Base-by-base conservation (phyloP, 345 rosid genomes). In the Eucalyptus shirleyi region DNA sequence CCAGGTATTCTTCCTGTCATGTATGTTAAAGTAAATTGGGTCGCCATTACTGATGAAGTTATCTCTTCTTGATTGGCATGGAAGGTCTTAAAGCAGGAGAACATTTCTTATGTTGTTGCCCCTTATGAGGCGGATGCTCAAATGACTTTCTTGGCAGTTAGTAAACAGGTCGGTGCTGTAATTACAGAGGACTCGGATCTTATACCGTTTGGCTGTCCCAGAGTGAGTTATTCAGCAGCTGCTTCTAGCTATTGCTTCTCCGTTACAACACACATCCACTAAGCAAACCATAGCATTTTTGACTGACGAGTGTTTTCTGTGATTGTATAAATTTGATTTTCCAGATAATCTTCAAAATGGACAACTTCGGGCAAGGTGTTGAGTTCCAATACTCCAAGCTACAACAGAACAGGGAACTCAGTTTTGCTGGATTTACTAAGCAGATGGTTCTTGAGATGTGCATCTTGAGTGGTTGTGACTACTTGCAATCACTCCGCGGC, bases 111-210 rank as follows among this genome's bases (percentile, higher is more conserved):
- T 89, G 92, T 96, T 85, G 99, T 98, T 88, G 99, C 99, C 88
- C 99, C 99, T 42, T 98, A 96, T 19, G 99, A 98, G 92, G 99
- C 99, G 32, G 99, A 98, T 96, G 98, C 99, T 44, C 98, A 98
- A 89, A 97, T 98, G 99, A 93, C 99, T 62, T 98, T 96, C 90
- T 93, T 98, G 94, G 98, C 97, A n/a, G 67, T 94, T 87, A 93
- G 93, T 91, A 95, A 94, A 87, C 97, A 96, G 90, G 99, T 95
- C 81, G 98, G 95, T 93, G 99, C 98, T 6, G 95, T 98, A 51
- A 95, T 98, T 88, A 97, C 99, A 2, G 99, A 98, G 93, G 99
- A 98, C 92, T 98, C 99, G 80, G 99, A 98, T 94, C 98, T 98
- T 80, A 95, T 98, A 95, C 97, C 99, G 45, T 98, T 97, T 93